Evolutionary conservation across 164 flowering plant genomes (phyloP).

Genomic region (Annona cherimola): DNA sequence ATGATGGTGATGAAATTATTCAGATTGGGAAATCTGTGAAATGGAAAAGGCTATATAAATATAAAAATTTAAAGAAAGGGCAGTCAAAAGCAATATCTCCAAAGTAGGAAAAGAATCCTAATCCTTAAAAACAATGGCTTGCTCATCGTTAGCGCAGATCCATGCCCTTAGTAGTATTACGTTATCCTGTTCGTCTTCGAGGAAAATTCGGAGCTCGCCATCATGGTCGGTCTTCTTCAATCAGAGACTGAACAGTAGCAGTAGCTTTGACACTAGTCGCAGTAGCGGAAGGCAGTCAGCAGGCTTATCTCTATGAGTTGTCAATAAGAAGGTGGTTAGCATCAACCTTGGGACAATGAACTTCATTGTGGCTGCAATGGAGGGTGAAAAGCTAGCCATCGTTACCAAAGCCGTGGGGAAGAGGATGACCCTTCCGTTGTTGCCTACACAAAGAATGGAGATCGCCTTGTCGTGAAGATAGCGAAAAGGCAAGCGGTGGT

Average conservation of each 20-base stretch:
- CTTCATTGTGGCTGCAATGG: conserved; percentile 71
- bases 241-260: conserved; percentile 9
- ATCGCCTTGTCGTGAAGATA: conserved; percentile 83
- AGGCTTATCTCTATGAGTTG: conserved; percentile 37
- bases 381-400: conserved; percentile 77
- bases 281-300: background rate
- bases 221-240: conserved; percentile 33
- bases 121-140: conserved; percentile 26
- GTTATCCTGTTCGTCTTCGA: conserved; percentile 13
- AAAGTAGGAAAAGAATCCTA: background rate
- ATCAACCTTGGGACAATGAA: conserved; percentile 66
- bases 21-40: no score
- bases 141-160: conserved; percentile 38
- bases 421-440: conserved; percentile 91
- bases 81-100: background rate
- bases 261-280: conserved; percentile 6
- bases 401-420: conserved; percentile 64
- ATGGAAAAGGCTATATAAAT: no score
- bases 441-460: conserved; percentile 87
- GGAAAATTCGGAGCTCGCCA: background rate
- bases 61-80: no score
- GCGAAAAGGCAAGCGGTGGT: conserved; percentile 95
- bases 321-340: conserved; percentile 56
- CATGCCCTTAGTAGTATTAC: conserved; percentile 31
- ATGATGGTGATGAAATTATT: no score